Percentiles rank a stretch among this genome's conserved stretches.
These are phyloP conservation scores for Grosmannia huntii DNA, from an alignment of 2,329 filamentous ascomycete species.

Conservation along the genomic window DNA sequence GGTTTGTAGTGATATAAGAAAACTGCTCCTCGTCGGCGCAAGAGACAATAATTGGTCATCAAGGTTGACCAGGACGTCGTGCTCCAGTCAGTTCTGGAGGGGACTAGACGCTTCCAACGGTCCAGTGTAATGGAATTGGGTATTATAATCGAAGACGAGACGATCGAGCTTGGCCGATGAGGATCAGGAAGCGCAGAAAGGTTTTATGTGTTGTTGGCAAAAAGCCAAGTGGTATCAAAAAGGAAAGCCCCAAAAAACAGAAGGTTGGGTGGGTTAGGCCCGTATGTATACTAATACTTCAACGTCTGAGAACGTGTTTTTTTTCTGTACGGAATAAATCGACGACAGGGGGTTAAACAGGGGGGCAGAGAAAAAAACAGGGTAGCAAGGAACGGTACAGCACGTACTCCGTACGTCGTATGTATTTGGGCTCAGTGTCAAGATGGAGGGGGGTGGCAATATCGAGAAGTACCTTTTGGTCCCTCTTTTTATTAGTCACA, in stretches of 20 bases:
- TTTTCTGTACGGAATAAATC: no score
- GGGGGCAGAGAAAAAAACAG: constrained; percentile 2
- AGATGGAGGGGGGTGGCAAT: constrained; percentile 13
- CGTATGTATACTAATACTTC: constrained; percentile 6
- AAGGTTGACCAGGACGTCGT: constrained; percentile 25
- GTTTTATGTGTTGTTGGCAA: constrained; percentile 5
- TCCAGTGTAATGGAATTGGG: constrained; percentile 16
- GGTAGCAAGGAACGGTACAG: not conserved
- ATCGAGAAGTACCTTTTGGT: constrained; percentile 9
- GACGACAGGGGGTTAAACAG: not conserved
- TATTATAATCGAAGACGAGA: not conserved
- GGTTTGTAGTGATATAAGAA: constrained; percentile 20
- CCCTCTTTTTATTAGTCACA: constrained; percentile 10
- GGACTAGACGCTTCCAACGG: constrained; percentile 23
- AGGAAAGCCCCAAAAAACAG: not conserved
- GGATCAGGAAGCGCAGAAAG: not conserved
- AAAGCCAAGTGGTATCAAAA: constrained; percentile 7
- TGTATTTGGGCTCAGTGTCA: not conserved
- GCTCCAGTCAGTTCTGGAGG: constrained; percentile 24
- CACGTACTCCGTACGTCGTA: no score
- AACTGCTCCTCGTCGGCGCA: constrained; percentile 13
- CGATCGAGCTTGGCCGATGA: constrained; percentile 3
- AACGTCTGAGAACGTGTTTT: not conserved
- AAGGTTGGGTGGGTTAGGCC: constrained; percentile 5
- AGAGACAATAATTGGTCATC: constrained; percentile 20